A percentile compares a stretch with the other conserved stretches of the same genome.
Evolutionary conservation across 805 yeast genomes (phyloP).

Genomic region (Candida broadrunensis): DNA sequence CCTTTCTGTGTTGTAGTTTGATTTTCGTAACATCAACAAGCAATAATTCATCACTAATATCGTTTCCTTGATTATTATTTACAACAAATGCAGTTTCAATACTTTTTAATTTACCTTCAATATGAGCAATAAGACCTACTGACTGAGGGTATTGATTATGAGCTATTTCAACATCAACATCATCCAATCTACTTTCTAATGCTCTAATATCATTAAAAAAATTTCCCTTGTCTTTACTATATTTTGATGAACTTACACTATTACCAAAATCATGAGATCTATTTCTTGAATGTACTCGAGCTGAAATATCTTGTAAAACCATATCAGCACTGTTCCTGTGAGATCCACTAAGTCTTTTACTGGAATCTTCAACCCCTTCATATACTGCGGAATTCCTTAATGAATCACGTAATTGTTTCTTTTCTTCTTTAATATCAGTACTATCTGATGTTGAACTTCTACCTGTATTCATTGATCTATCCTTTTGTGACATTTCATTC

Average conservation of each 20-base stretch:
- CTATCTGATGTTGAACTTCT: constrained; percentile 9
- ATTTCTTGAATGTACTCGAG: constrained; percentile 60
- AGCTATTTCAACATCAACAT: constrained; percentile 64
- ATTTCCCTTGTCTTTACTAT: constrained; percentile 23
- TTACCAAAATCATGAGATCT: constrained; percentile 44
- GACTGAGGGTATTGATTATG: constrained; percentile 52
- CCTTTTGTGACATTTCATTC: constrained; percentile 42
- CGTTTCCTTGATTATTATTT: constrained; percentile 4
- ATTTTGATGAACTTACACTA: constrained; percentile 1
- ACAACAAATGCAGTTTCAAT: constrained; percentile 23
- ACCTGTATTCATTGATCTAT: constrained; percentile 21
- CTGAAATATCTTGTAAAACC: constrained; percentile 55
- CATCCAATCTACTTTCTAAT: constrained; percentile 63
- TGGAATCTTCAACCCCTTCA: constrained; percentile 23
- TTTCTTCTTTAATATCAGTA: constrained; percentile 28
- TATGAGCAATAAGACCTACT: constrained; percentile 38
- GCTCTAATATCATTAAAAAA: constrained; percentile 45
- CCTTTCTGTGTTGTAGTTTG: constrained; percentile 36
- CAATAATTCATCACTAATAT: constrained; percentile 17
- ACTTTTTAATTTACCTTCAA: constrained; percentile 27
- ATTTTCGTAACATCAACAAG: constrained; percentile 41
- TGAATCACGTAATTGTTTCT: constrained; percentile 36
- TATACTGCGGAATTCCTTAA: constrained; percentile 52
- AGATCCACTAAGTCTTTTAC: constrained; percentile 20
- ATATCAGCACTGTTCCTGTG: constrained; percentile 36